phyloP scores from a whole-genome alignment of 352 stramenopile species.

The Phytophthora pini region DNA sequence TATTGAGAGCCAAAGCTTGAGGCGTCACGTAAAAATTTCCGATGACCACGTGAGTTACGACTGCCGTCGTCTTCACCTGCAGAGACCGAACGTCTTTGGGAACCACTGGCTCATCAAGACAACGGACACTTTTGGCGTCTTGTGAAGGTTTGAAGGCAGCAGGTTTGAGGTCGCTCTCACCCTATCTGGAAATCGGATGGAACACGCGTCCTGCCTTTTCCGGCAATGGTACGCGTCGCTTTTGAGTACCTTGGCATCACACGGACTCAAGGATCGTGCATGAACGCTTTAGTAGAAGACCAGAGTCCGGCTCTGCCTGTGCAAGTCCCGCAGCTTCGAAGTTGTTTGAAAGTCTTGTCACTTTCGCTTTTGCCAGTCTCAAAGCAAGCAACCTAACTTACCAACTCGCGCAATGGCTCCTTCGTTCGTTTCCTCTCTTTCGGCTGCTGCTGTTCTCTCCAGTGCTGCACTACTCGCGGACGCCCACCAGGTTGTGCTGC shows the following conservation, averaged over 20 bases:
- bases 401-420: constrained; percentile 7
- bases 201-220: constrained; percentile 32
- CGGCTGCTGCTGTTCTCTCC: constrained; percentile 27
- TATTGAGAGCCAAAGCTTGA: background rate
- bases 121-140: background rate
- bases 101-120: background rate
- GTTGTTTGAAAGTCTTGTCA: constrained; percentile 7
- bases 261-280: constrained; percentile 12
- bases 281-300: constrained; percentile 20
- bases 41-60: background rate
- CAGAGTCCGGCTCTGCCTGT: background rate
- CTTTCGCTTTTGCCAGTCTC: constrained; percentile 20
- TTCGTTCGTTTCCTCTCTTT: constrained; percentile 32
- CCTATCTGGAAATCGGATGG: constrained; percentile 26
- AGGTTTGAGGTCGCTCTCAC: constrained; percentile 26
- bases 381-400: constrained; percentile 7
- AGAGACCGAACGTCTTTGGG: constrained; percentile 6
- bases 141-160: constrained; percentile 18
- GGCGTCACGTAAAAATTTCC: constrained; percentile 8
- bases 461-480: constrained; percentile 25
- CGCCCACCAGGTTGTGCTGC: constrained; percentile 47
- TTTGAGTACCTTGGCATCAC: background rate
- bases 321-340: background rate
- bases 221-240: constrained; percentile 11
- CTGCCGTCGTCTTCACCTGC: constrained; percentile 8